Conservation (phyloP, 2,329 filamentous ascomycete species). For the Clonostachys chloroleuca region DNA sequence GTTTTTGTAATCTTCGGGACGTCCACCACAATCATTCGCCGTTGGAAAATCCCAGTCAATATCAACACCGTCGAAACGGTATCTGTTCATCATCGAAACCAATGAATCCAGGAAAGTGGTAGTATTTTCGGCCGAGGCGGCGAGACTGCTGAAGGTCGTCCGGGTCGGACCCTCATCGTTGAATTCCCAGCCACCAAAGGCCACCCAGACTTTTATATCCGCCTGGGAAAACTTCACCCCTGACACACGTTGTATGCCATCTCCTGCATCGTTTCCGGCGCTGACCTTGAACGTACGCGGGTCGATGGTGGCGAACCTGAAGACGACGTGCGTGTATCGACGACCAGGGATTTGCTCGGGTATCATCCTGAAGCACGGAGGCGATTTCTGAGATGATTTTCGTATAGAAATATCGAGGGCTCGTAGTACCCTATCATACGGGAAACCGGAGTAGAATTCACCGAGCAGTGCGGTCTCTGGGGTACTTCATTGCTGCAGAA, state of each 20-base stretch:
- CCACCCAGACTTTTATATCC: slow-evolving; percentile 5
- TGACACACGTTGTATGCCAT: neutral
- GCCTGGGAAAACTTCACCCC: slow-evolving; percentile 3
- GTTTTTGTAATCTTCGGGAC: slow-evolving; percentile 13
- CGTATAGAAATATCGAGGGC: slow-evolving; percentile 10
- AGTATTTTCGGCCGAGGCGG: slow-evolving; percentile 10
- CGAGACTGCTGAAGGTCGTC: slow-evolving; percentile 14
- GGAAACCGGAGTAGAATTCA: neutral
- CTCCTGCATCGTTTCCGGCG: neutral
- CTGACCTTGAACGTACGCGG: slow-evolving; percentile 14
- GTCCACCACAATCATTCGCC: slow-evolving; percentile 17
- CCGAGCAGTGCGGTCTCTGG: slow-evolving; percentile 3
- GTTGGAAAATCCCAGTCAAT: slow-evolving; percentile 22
- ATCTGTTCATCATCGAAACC: slow-evolving; percentile 11
- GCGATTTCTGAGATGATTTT: neutral
- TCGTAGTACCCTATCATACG: slow-evolving; percentile 24
- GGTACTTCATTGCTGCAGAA: slow-evolving; percentile 13
- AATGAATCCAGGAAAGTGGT: slow-evolving; percentile 28
- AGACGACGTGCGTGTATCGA: slow-evolving; percentile 23
- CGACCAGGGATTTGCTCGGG: slow-evolving; percentile 16
- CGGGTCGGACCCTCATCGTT: slow-evolving; percentile 22
- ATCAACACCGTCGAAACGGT: slow-evolving; percentile 22
- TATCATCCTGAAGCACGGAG: slow-evolving; percentile 11
- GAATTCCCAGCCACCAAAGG: slow-evolving; percentile 18
- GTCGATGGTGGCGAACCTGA: slow-evolving; percentile 26